Evolutionary conservation across 176 grass and related monocot species (phyloP).

Genomic region (Hsuehochloa calcarea): DNA sequence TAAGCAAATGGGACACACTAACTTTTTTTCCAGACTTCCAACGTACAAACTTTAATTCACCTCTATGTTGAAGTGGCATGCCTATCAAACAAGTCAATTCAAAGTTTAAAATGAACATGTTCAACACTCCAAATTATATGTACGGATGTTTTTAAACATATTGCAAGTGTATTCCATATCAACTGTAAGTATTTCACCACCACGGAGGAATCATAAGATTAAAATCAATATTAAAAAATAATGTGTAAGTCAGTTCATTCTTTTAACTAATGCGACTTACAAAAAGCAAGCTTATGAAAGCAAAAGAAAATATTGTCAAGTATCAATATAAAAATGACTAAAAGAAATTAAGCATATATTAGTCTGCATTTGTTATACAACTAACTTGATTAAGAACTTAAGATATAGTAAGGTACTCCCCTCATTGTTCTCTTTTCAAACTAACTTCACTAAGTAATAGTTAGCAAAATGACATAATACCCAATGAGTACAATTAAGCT

Average conservation of each 20-base stretch:
- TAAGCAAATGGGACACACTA: background rate
- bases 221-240: background rate
- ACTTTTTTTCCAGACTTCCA: background rate
- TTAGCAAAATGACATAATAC: background rate
- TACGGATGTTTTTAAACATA: background rate
- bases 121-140: background rate
- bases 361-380: background rate
- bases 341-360: background rate
- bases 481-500: background rate
- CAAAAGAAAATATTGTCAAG: background rate
- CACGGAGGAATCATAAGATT: background rate
- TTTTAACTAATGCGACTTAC: background rate
- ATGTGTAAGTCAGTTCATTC: background rate
- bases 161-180: background rate
- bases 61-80: background rate
- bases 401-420: background rate
- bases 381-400: background rate
- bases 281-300: background rate
- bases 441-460: background rate
- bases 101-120: background rate
- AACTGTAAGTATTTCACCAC: background rate
- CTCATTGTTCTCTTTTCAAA: background rate
- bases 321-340: background rate
- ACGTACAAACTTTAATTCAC: background rate
- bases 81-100: background rate